phyloP scores from a whole-genome alignment of 257 asterid species.

The Solanum sejunctum region DNA sequence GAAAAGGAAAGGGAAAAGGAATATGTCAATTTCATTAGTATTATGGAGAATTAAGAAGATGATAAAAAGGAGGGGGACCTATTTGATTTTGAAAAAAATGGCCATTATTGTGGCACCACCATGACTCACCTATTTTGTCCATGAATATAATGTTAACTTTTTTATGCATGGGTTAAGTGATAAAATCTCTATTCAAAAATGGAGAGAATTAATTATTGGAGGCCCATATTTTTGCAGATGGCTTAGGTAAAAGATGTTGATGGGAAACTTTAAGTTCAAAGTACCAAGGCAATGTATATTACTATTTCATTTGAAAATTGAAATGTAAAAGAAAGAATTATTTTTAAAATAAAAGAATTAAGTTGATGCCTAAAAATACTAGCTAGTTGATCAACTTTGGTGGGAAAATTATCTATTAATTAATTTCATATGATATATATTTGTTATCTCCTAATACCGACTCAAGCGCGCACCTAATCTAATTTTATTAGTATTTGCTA shows the following conservation, averaged over 20 bases:
- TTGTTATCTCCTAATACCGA: background rate
- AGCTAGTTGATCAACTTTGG: background rate
- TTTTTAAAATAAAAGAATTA: background rate
- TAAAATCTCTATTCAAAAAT: conserved; percentile 8
- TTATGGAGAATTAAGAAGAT: background rate
- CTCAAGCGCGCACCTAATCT: background rate
- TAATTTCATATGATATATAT: background rate
- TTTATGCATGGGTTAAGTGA: conserved; percentile 7
- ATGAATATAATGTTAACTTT: conserved; percentile 13
- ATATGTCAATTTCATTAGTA: background rate
- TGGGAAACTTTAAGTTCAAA: background rate
- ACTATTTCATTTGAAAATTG: background rate
- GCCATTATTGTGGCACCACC: conserved; percentile 5
- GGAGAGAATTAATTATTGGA: background rate
- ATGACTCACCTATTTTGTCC: conserved; percentile 11
- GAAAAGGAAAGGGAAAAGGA: background rate
- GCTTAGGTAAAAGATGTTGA: background rate
- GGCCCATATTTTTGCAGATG: background rate
- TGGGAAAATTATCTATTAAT: background rate
- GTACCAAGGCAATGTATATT: background rate
- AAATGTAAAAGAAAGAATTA: background rate
- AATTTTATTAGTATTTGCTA: background rate
- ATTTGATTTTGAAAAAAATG: conserved; percentile 12
- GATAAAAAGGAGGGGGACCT: conserved; percentile 6
- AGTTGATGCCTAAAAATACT: background rate